Base-by-base conservation (phyloP, 768 basidiomycete species). In the Trametes cubensis region DNA sequence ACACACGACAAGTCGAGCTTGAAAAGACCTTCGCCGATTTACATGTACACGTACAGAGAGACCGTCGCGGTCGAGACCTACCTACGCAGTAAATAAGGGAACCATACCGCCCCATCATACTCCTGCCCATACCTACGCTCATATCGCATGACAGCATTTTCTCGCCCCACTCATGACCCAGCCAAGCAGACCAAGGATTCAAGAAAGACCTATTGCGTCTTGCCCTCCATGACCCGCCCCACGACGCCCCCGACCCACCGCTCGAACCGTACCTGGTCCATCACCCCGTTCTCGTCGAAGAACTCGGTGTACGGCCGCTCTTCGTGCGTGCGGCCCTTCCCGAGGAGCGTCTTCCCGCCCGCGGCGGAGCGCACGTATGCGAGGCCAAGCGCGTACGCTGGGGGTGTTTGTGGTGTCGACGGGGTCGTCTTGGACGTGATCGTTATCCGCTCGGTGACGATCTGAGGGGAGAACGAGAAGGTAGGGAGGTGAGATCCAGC, bases 401-500 rank as follows among this genome's bases (percentile, higher is more conserved):
- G 89, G 34, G 88, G 80, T 51, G 77, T 77, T 38, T 79, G 67
- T 23, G 78, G 79, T 20, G 77, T 77, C 25, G 81, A 80, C 34
- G 92, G 87, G 17, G 78, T 67, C 4, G 91, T 90, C 30, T 79
- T 80, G 4, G 94, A 89, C 21, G 85, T 81, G 58, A 95, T 81
- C 28, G 87, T 90, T 75, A 98, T 84, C 65, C 89, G 86, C 72
- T 98, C 95, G 3, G 92, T 94, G 49, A 95, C 88, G 71, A 97
- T 96, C 89, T 95, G 54, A 5, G 21, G 18, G 51, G 34, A n/a
- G n/a, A n/a, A 26, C 23, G 34, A 47, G 61, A 56, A 26, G 44
- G 64, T 20, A 40, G 48, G 42, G 53, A 13, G 25, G 46, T 7
- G 41, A 26, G 15, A 4, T 8, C 11, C 23, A 4, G 40, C 15